Evolutionary conservation across 225 moss, liverwort and hornwort genomes (phyloP).

Genomic region (Sphagnum contortum): DNA sequence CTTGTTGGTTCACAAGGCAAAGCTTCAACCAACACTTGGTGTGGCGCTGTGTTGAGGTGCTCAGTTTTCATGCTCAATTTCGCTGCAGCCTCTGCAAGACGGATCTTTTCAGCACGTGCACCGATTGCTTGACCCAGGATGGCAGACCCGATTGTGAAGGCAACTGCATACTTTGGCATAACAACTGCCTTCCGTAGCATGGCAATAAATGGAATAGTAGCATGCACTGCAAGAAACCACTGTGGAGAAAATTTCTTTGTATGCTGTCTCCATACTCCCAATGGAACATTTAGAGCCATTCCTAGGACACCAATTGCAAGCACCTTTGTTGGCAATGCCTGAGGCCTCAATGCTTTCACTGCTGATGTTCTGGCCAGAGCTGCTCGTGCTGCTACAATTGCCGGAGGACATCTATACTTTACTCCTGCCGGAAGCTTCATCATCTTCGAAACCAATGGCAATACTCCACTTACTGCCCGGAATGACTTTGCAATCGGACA

Average conservation of each 20-base stretch:
- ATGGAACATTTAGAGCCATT: constrained; percentile 85
- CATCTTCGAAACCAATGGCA: constrained; percentile 70
- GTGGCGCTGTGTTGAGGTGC: too few relatives aligned
- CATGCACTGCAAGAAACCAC: constrained; percentile 94
- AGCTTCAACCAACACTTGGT: too few relatives aligned
- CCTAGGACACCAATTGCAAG: constrained; percentile 85
- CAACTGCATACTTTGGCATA: constrained; percentile 95
- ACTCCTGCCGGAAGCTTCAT: constrained; percentile 49
- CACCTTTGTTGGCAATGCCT: constrained; percentile 86
- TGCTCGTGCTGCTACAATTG: constrained; percentile 82
- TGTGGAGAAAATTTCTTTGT: constrained; percentile 90
- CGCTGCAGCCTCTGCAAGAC: constrained; percentile 18
- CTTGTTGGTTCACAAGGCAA: not conserved
- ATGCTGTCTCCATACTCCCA: constrained; percentile 92
- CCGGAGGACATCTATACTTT: constrained; percentile 92
- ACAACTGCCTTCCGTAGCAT: constrained; percentile 96
- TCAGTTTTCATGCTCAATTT: too few relatives aligned
- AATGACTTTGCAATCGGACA: constrained; percentile 95
- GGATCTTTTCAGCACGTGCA: constrained; percentile 79
- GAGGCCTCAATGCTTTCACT: constrained; percentile 73
- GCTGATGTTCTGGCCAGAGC: constrained; percentile 69
- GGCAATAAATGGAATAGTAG: constrained; percentile 90
- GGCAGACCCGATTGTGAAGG: constrained; percentile 88
- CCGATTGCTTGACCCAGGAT: constrained; percentile 91
- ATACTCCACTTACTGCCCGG: constrained; percentile 64